Percentiles rank a stretch among this genome's conserved stretches.
These are phyloP conservation scores for Spongiforma sp. DNA, from an alignment of 1,284 basidiomycete species.

Conservation along the genomic window DNA sequence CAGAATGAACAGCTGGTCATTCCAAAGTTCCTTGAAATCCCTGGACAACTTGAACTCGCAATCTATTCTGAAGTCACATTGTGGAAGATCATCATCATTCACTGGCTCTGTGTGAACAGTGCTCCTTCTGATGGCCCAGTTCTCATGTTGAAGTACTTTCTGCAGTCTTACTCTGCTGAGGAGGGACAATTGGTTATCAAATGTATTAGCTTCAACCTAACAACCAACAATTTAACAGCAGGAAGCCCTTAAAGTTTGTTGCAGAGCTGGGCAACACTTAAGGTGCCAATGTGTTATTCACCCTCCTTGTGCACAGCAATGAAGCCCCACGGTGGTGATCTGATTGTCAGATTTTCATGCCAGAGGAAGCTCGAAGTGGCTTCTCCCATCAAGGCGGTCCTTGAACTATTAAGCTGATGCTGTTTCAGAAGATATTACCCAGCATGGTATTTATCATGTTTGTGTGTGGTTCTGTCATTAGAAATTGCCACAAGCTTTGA, in stretches of 20 bases:
- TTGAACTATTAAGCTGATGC: not conserved
- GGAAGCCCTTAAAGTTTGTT: not conserved
- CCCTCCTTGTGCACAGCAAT: not conserved
- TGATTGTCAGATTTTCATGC: not conserved
- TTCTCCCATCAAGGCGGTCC: not conserved
- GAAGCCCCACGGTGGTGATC: not conserved
- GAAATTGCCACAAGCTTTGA: not conserved
- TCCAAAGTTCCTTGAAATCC: not conserved
- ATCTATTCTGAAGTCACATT: not conserved
- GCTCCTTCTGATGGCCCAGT: not conserved
- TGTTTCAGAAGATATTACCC: not conserved
- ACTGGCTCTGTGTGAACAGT: not conserved
- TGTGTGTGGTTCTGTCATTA: not conserved
- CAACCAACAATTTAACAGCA: not conserved
- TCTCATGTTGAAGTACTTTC: not conserved
- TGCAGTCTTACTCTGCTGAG: not conserved
- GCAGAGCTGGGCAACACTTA: not conserved
- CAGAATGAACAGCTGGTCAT: not conserved
- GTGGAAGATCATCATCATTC: not conserved
- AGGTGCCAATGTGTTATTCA: not conserved
- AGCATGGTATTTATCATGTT: not conserved
- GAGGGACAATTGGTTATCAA: not conserved
- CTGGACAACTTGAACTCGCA: not conserved
- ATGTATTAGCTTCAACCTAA: not conserved
- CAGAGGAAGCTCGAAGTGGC: not conserved